Evolutionary conservation across 1,284 basidiomycete species (phyloP).

Genomic region (Apiotrichum brassicae): DNA sequence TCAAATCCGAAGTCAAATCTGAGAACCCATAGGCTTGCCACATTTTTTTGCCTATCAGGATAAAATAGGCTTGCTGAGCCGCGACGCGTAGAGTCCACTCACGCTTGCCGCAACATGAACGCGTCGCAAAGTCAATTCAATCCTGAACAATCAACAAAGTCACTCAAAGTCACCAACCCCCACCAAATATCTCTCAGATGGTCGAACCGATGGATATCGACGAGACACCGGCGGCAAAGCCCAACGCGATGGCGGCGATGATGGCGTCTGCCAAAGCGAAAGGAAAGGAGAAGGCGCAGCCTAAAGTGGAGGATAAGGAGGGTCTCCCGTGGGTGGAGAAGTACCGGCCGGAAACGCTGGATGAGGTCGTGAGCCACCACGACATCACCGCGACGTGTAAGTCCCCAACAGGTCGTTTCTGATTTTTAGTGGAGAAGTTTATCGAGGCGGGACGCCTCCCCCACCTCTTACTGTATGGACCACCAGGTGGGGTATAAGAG

Average conservation of each 20-base stretch:
- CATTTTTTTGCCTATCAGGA: too few species aligned
- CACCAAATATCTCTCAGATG: conserved; percentile 4
- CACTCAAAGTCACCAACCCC: too few species aligned
- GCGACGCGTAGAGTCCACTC: too few species aligned
- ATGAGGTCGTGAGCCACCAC: conserved; percentile 89
- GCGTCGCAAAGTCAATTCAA: too few species aligned
- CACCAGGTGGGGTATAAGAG: conserved; percentile 56
- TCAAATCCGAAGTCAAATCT: too few species aligned
- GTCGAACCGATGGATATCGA: conserved; percentile 29
- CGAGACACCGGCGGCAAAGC: background rate
- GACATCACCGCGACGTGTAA: conserved; percentile 87
- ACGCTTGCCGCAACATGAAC: too few species aligned
- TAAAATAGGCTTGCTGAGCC: too few species aligned
- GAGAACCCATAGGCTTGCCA: too few species aligned
- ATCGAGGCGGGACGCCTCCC: conserved; percentile 91
- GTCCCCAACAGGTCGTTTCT: conserved; percentile 29
- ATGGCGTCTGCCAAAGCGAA: conserved; percentile 38
- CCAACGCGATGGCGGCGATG: conserved; percentile 41
- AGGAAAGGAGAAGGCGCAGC: conserved; percentile 36
- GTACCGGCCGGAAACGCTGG: conserved; percentile 77
- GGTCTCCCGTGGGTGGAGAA: conserved; percentile 71
- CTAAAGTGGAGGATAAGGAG: conserved; percentile 25
- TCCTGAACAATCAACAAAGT: too few species aligned
- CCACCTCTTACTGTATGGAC: conserved; percentile 94
- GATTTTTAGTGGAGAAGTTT: conserved; percentile 77